Conservation (phyloP, 2,329 filamentous ascomycete genomes). For the Arthrobotrys entomopaga region DNA sequence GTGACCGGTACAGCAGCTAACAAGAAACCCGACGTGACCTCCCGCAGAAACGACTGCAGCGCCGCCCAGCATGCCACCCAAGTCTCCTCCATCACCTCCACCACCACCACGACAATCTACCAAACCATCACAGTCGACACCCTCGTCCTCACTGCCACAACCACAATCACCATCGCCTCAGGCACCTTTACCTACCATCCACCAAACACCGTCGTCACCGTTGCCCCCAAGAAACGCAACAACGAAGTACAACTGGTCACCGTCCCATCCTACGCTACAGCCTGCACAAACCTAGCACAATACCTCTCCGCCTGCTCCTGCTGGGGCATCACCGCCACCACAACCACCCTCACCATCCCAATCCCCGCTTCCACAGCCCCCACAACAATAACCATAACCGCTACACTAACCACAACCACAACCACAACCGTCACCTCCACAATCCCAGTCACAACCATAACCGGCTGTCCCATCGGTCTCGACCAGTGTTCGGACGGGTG, state of each 20-base stretch:
- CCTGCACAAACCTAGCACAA: conserved; percentile 61
- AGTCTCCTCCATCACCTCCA: conserved; percentile 60
- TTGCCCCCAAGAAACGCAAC: not conserved
- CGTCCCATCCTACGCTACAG: conserved; percentile 63
- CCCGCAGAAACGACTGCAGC: conserved; percentile 63
- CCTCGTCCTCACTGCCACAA: conserved; percentile 59
- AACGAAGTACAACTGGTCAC: conserved; percentile 57
- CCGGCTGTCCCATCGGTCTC: not conserved
- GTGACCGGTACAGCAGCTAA: conserved; percentile 63
- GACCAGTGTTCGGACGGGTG: not conserved
- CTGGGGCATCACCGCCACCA: conserved; percentile 64
- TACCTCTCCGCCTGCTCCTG: conserved; percentile 65
- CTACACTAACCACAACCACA: not conserved
- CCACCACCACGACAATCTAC: conserved; percentile 59
- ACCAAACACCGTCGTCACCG: too few relatives aligned
- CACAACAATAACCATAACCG: not conserved
- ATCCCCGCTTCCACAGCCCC: conserved; percentile 1
- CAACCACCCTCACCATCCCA: conserved; percentile 57
- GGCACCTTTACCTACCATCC: not conserved
- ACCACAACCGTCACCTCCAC: not conserved
- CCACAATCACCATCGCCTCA: conserved; percentile 58
- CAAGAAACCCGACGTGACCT: conserved; percentile 61
- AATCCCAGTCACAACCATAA: not conserved
- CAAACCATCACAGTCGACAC: conserved; percentile 63
- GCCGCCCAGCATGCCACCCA: conserved; percentile 62